phyloP scores from a whole-genome alignment of 139 green algal genomes.

The Diplosphaera chodatii region DNA sequence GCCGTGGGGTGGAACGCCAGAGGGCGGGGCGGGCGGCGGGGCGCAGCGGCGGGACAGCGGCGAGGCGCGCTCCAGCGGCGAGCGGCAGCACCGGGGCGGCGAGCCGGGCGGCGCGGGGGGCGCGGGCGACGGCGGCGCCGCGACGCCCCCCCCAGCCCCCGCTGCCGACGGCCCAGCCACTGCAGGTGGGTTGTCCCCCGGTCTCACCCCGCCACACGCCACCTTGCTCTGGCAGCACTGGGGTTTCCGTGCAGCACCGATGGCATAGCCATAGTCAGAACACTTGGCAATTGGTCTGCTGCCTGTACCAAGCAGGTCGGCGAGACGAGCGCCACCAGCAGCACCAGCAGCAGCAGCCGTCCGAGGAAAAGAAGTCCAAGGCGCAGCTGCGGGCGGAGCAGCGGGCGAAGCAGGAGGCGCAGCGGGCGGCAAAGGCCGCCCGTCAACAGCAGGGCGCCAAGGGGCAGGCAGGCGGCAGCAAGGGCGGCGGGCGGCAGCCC shows the following conservation, averaged over 20 bases:
- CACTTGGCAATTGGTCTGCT: too few species aligned
- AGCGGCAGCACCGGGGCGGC: background rate
- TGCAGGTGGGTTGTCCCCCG: background rate
- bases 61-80: background rate
- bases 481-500: background rate
- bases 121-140: background rate
- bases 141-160: background rate
- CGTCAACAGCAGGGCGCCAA: slow-evolving; percentile 17
- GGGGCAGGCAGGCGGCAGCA: background rate
- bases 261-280: too few species aligned
- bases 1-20: too few species aligned
- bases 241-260: too few species aligned
- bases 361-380: background rate
- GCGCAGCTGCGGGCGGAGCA: slow-evolving; percentile 63
- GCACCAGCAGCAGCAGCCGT: slow-evolving; percentile 2
- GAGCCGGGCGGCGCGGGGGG: background rate
- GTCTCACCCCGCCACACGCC: background rate
- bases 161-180: background rate
- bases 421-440: slow-evolving; percentile 73
- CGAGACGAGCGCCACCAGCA: slow-evolving; percentile 8
- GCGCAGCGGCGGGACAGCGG: background rate
- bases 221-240: too few species aligned
- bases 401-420: slow-evolving; percentile 66
- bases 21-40: too few species aligned
- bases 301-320: too few species aligned